Evolutionary conservation across 257 asterid genomes (phyloP), one percentile per base, ranked within the genome.

Genomic region (Fraxinus cuspidata): DNA sequence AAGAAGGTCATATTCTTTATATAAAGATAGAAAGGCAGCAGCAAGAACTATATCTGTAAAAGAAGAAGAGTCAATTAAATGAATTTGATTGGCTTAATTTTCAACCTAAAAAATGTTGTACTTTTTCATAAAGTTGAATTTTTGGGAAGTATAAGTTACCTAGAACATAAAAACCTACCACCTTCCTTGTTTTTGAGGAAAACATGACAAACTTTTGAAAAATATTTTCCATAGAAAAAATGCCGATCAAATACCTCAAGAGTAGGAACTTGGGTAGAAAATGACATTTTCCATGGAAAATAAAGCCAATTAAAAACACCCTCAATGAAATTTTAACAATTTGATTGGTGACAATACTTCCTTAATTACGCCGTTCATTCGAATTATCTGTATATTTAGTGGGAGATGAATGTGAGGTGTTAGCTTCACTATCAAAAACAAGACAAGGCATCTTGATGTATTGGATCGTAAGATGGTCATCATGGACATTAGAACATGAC

Each of bases 401-500:
- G 21, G 58, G 58, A 47, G 58, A 18, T 12, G n/a, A 15, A 4
- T 3, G 58, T 5, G n/a, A 38, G 44, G 44, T 8, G 11, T 38
- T 38, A 38, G 44, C 44, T 38, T 38, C 7, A 11, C 58, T 47
- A 47, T 47, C 58, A 47, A 47, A 4, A 13, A 47, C 7, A 18
- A 47, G 21, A 15, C 2, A 15, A 15, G n/a, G n/a, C 58, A 47
- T 18, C 18, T 47, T 38, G 44, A 38, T 18, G n/a, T 18, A 1
- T 3, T 19, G 56, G 79, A 49, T 4, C 6, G 13, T 58, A 34
- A 37, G 3, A n/a, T 70, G 31, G 49, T 60, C 28, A 27, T 70
- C 15, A 64, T 25, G 56, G 19, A 65, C 23, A 69, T 35, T 74
- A 70, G 80, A 29, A 38, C 77, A 49, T 34, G n/a, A 66, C 58